Evolutionary conservation across 1,284 basidiomycete species (phyloP).

Genomic region (Tylopilus microsporus): DNA sequence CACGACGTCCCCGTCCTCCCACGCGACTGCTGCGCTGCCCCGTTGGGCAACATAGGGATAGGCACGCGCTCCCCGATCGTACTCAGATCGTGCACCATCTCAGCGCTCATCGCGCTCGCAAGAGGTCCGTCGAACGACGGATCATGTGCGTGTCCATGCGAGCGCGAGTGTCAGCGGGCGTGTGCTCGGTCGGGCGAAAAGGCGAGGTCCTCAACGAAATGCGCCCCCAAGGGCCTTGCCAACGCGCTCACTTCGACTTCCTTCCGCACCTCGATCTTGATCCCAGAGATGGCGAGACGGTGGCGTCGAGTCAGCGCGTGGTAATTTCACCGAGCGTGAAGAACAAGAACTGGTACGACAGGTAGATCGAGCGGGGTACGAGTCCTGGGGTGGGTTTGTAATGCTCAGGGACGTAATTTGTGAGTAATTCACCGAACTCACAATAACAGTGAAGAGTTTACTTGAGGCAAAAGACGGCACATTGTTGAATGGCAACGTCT

Average conservation of each 20-base stretch:
- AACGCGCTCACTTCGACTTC: slow-evolving; percentile 65
- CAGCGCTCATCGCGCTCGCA: slow-evolving; percentile 64
- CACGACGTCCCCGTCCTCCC: slow-evolving; percentile 13
- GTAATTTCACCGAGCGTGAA: slow-evolving; percentile 73
- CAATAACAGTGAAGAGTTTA: slow-evolving; percentile 52
- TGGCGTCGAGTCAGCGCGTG: slow-evolving; percentile 69
- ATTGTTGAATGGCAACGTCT: slow-evolving; percentile 43
- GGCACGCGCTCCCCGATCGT: slow-evolving; percentile 29
- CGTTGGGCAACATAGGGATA: slow-evolving; percentile 76
- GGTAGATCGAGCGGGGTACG: slow-evolving; percentile 70
- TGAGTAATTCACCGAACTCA: slow-evolving; percentile 34
- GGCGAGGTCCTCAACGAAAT: slow-evolving; percentile 53
- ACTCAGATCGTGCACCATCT: slow-evolving; percentile 54
- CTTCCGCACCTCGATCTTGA: slow-evolving; percentile 64
- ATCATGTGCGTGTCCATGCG: slow-evolving; percentile 10
- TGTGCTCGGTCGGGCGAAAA: slow-evolving; percentile 25
- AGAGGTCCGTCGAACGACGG: slow-evolving; percentile 79
- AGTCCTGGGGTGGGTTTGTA: too few species aligned
- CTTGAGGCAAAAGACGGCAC: slow-evolving; percentile 48
- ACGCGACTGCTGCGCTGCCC: slow-evolving; percentile 22
- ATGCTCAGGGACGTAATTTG: too few species aligned
- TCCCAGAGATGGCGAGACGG: slow-evolving; percentile 56
- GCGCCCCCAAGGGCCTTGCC: slow-evolving; percentile 31
- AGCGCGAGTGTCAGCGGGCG: slow-evolving; percentile 14
- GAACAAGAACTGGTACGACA: slow-evolving; percentile 79